Evolutionary conservation across 306 rosid genomes (phyloP), one percentile per base, ranked within the genome.

Genomic region (Prunus kanzakura): DNA sequence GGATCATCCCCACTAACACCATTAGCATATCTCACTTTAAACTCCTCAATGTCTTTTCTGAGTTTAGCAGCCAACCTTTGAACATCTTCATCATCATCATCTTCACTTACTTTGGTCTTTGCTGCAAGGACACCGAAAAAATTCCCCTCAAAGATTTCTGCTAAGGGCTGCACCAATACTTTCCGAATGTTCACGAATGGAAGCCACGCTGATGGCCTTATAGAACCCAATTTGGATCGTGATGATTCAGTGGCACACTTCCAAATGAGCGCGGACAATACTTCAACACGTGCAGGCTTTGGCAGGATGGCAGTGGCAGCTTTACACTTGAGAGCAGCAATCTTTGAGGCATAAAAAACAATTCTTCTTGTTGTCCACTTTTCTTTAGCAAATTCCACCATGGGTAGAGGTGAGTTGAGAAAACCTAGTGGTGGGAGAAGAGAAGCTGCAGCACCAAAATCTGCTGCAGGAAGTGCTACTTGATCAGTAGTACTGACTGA

Each of bases 181-280:
- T 46, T 76, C 6, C 87, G 68, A 3, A 79, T 18, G 71, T 87
- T 84, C 67, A 84, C 83, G 12, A 55, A 6, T 25, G 79, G 89
- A 38, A 71, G 61, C 61, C 80, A 52, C 43, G 79, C 56, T 2
- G 86, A 85, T 18, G 78, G 73, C n/a, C 61, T 72, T 20, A 54
- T 23, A 18, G 3, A 69, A 70, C 32, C 50, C 3, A 41, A 55
- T 10, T 56, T 72, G 56, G 76, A 72, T 32, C 51, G 80, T 6
- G 83, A 64, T 6, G 80, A 82, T 9, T 12, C 78, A 78, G 76
- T 77, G 0, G 79, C 71, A 54, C 78, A 84, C 76, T 82, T 82
- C 91, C 90, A 91, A 14, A 91, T 27, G 29, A 91, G 61, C 0
- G 78, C 77, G 2, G 88, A 74, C 10, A 86, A 81, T 20, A 78